Evolutionary conservation across 164 flowering plant species (phyloP).

Genomic region (Protea cynaroides): DNA sequence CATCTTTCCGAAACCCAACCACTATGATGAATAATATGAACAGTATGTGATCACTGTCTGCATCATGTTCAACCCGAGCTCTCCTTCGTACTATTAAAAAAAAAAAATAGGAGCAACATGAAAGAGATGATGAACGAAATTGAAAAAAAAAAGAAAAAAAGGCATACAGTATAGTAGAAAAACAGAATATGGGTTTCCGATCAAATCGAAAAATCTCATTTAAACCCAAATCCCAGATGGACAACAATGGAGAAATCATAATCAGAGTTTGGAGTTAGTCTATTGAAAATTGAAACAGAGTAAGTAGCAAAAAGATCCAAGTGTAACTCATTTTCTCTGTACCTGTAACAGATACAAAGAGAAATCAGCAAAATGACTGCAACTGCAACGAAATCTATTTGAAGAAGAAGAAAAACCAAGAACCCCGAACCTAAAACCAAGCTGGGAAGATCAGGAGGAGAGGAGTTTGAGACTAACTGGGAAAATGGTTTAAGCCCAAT

Average conservation of each 20-base stretch:
- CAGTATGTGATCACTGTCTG: conserved; percentile 74
- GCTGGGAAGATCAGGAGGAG: no score
- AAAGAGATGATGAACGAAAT: no score
- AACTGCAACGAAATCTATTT: conserved; percentile 73
- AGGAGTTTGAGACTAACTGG: no score
- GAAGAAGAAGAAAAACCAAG: no score
- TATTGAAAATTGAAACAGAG: not conserved
- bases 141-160: no score
- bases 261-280: no score
- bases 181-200: not conserved
- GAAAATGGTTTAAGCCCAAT: no score
- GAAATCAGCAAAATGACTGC: conserved; percentile 64
- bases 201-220: not conserved
- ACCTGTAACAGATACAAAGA: conserved; percentile 64
- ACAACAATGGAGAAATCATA: not conserved
- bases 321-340: conserved; percentile 1
- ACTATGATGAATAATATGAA: conserved; percentile 73
- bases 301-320: no score
- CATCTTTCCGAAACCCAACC: no score
- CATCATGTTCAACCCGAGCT: conserved; percentile 72
- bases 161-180: no score
- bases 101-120: conserved; percentile 14
- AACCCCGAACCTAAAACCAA: no score
- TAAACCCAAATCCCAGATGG: not conserved
- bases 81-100: conserved; percentile 93